Evolutionary conservation across 2,329 filamentous ascomycete species (phyloP).

Genomic region (Neopestalotiopsis sp.): DNA sequence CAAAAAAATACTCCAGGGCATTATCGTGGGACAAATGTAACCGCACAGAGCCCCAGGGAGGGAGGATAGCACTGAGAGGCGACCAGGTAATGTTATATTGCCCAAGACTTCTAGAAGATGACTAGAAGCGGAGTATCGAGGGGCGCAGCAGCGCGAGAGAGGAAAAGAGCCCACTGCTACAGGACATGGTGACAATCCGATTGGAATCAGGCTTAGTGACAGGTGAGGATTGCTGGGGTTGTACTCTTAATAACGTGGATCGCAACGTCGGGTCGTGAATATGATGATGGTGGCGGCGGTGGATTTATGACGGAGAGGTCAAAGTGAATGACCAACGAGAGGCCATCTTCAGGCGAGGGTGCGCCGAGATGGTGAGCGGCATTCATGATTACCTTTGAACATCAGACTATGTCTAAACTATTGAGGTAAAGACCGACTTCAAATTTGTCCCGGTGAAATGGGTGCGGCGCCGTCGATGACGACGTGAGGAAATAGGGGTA

Average conservation of each 20-base stretch:
- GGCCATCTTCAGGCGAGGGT: background rate
- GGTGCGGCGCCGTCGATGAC: background rate
- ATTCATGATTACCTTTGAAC: background rate
- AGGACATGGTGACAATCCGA: background rate
- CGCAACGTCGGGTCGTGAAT: background rate
- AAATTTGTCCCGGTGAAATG: background rate
- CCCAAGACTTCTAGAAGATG: constrained; percentile 2
- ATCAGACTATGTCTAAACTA: background rate
- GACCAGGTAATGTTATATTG: background rate
- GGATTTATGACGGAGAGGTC: too few relatives aligned
- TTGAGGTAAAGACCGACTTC: background rate
- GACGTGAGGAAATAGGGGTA: background rate
- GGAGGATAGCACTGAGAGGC: background rate
- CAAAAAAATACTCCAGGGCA: background rate
- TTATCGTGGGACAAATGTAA: background rate
- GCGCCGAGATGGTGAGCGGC: constrained; percentile 2
- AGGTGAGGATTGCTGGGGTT: background rate
- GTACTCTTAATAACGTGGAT: background rate
- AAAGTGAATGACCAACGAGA: background rate
- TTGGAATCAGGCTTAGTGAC: background rate
- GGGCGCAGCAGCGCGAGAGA: background rate
- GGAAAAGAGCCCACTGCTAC: background rate
- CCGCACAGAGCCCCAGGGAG: background rate
- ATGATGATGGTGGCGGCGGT: background rate
- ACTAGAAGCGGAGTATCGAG: background rate